Base-by-base conservation (phyloP, 352 stramenopile species). In the Pythium apleroticum region DNA sequence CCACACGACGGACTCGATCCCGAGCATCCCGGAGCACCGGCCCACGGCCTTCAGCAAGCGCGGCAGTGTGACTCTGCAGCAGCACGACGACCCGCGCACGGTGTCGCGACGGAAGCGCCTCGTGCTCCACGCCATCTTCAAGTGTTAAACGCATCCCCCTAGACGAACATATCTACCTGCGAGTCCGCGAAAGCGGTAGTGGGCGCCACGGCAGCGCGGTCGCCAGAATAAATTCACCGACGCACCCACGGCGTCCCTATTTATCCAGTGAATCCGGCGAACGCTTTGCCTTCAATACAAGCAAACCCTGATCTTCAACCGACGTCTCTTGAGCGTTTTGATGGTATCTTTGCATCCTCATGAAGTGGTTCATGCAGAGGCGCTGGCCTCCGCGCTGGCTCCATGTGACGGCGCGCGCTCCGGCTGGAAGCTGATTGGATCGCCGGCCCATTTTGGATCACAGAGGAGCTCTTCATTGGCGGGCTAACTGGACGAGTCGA, bases 91-190 rank as follows among this genome's bases (percentile, higher is more conserved):
- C 17, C 27, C 53, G 12, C 53, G 45, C 30, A 58, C 62, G 43
- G 46, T 48, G 0, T n/a, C 45, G 8, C 31, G 35, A 19, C 62
- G 62, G 22, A 62, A 68, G 54, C 62, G 54, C 53, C 57, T 68
- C 24, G 62, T 68, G 52, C 62, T 68, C 33, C 62, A 68, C 62
- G 62, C 53, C 20, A 62, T 68, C 45, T 68, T 59, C 53, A 62
- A 68, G 43, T 68, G 62, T 31, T 68, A 55, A 43, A 53, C n/a
- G n/a, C n/a, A n/a, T n/a, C n/a, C n/a, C n/a, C n/a, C n/a, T n/a
- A n/a, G n/a, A n/a, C 14, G 10, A 28, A 33, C 1, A 15, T 39
- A 52, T 45, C 37, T 45, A 45, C 17, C 39, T 25, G 24, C 39
- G 39, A 48, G 39, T 24, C 39, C 39, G 9, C 39, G 39, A 48